A percentile compares a stretch with the other conserved stretches of the same genome.
Conservation (phyloP, 805 yeast genomes). For the Saturnispora serradocipensis region DNA sequence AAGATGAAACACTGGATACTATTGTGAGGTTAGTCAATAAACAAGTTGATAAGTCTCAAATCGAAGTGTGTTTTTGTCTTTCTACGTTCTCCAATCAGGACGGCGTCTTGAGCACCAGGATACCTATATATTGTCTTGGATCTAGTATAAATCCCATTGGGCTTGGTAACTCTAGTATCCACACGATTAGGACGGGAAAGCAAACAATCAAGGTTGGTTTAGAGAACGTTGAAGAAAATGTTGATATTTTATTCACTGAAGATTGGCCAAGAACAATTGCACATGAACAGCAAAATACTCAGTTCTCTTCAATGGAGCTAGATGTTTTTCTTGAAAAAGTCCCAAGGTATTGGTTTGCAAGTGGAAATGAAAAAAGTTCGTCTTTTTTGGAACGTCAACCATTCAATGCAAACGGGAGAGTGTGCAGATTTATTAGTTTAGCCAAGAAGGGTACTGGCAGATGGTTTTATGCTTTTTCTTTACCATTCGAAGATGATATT, state of each 20-base stretch:
- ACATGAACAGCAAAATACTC: constrained; percentile 26
- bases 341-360: constrained; percentile 64
- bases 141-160: neutral
- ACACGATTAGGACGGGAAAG: neutral
- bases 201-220: neutral
- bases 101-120: neutral
- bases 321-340: constrained; percentile 18
- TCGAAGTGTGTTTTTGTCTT: neutral
- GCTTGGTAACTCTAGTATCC: neutral
- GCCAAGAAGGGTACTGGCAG: constrained; percentile 47
- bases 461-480: constrained; percentile 72
- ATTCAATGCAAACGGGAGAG: constrained; percentile 31
- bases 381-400: constrained; percentile 47
- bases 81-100: neutral
- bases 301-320: neutral
- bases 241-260: constrained; percentile 49
- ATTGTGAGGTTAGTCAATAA: neutral
- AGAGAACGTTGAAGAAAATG: neutral
- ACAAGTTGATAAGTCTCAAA: constrained; percentile 1
- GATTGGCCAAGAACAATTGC: constrained; percentile 55
- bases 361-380: constrained; percentile 37
- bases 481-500: constrained; percentile 6
- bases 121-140: constrained; percentile 2
- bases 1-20: neutral
- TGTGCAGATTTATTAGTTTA: constrained; percentile 59